Percentiles rank a stretch among this genome's conserved stretches.
Conservation (phyloP, 179 eudicot genomes). For the Corrigiola litoralis region DNA sequence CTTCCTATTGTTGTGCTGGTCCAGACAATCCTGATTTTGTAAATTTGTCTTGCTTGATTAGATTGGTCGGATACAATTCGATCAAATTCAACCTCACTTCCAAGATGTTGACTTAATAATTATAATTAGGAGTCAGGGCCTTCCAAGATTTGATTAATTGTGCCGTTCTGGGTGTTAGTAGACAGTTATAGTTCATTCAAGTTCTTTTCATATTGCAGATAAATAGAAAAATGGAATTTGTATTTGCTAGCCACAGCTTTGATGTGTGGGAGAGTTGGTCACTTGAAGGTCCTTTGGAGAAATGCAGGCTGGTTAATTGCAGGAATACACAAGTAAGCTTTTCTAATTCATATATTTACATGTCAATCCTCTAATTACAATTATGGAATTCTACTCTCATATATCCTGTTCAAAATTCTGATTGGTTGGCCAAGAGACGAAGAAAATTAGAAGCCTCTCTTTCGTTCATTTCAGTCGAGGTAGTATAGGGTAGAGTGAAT, state of each 20-base stretch:
- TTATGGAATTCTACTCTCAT: no score
- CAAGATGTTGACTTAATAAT: neutral
- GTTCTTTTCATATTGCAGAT: constrained; percentile 50
- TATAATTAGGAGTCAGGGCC: neutral
- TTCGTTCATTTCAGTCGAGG: no score
- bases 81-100: neutral
- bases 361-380: no score
- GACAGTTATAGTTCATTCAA: neutral
- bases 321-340: constrained; percentile 71
- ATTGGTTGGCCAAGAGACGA: no score
- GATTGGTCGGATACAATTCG: neutral
- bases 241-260: constrained; percentile 97
- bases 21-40: neutral
- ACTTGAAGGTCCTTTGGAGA: constrained; percentile 79
- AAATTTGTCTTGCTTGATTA: neutral
- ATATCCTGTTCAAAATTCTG: no score
- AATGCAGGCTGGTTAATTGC: constrained; percentile 88
- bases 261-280: constrained; percentile 99
- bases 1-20: neutral
- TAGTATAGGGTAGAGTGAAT: no score
- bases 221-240: constrained; percentile 92
- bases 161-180: neutral
- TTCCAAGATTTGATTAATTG: neutral
- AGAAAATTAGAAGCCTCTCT: no score
- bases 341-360: neutral